Evolutionary conservation across 208 protist genomes (phyloP).

Genomic region (Leishmania turanica): DNA sequence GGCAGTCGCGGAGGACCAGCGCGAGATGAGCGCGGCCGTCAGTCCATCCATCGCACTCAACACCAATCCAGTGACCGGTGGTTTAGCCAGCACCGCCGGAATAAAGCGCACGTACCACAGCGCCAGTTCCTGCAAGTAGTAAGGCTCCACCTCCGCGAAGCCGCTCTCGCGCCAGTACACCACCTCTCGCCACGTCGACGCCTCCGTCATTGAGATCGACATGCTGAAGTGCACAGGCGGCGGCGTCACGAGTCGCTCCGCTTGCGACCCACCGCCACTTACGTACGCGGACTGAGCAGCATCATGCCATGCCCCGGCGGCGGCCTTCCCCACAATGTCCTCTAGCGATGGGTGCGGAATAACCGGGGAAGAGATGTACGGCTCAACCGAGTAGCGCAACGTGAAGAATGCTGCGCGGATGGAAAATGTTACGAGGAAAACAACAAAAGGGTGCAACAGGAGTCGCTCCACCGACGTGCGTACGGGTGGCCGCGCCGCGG

Average conservation of each 20-base stretch:
- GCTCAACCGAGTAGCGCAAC: conserved; percentile 20
- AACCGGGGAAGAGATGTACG: conserved; percentile 17
- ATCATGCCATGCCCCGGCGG: not conserved
- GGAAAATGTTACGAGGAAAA: conserved; percentile 23
- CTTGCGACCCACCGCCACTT: not conserved
- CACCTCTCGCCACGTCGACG: conserved; percentile 66
- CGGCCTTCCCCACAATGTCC: conserved; percentile 9
- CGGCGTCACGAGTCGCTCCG: conserved; percentile 24
- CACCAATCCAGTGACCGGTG: conserved; percentile 36
- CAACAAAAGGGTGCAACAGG: conserved; percentile 18
- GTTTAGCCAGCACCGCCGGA: conserved; percentile 33
- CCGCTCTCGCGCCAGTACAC: conserved; percentile 60
- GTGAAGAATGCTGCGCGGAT: conserved; percentile 14
- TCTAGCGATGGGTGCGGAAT: conserved; percentile 24
- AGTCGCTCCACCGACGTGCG: conserved; percentile 12
- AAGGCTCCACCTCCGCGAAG: conserved; percentile 28
- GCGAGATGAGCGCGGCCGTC: conserved; percentile 55
- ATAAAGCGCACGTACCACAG: conserved; percentile 76
- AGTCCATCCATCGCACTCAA: conserved; percentile 67
- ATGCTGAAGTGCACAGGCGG: conserved; percentile 36
- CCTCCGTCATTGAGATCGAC: conserved; percentile 34
- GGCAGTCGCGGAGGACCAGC: conserved; percentile 41
- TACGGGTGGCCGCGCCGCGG: not conserved
- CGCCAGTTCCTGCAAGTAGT: conserved; percentile 44
- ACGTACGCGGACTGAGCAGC: conserved; percentile 16